phyloP scores from a whole-genome alignment of 108 stramenopile species.

The Asterionellopsis glacialis region DNA sequence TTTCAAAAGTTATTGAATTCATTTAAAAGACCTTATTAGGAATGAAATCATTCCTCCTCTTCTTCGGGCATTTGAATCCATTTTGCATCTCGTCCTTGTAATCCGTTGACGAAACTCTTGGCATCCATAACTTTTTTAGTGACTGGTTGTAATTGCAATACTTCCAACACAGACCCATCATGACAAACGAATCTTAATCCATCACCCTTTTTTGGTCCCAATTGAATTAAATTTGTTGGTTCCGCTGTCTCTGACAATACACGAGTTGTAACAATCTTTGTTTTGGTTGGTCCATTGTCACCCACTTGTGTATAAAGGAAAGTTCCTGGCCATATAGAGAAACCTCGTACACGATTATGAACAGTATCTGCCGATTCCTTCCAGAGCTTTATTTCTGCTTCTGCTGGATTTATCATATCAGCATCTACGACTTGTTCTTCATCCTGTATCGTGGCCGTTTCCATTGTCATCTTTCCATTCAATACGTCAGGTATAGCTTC shows the following conservation, averaged over 20 bases:
- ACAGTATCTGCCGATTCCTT: slow-evolving; percentile 65
- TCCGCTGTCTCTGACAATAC: slow-evolving; percentile 45
- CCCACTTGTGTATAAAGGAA: slow-evolving; percentile 72
- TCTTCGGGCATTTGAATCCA: slow-evolving; percentile 22
- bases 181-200: slow-evolving; percentile 80
- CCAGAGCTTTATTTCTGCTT: slow-evolving; percentile 61
- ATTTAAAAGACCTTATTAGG: not conserved
- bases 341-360: slow-evolving; percentile 90
- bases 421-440: slow-evolving; percentile 78
- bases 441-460: slow-evolving; percentile 80
- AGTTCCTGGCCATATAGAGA: slow-evolving; percentile 94
- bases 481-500: slow-evolving; percentile 75
- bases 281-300: slow-evolving; percentile 38
- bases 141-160: slow-evolving; percentile 84
- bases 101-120: slow-evolving; percentile 92
- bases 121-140: slow-evolving; percentile 90
- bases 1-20: no score
- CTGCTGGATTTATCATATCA: slow-evolving; percentile 73
- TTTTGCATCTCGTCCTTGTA: slow-evolving; percentile 59
- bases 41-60: not conserved
- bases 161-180: slow-evolving; percentile 90
- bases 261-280: slow-evolving; percentile 69
- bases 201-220: slow-evolving; percentile 70
- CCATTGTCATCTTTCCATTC: slow-evolving; percentile 62
- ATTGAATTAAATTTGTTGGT: slow-evolving; percentile 40